Conservation (phyloP, 805 yeast genomes). For the Priceomyces castillae region DNA sequence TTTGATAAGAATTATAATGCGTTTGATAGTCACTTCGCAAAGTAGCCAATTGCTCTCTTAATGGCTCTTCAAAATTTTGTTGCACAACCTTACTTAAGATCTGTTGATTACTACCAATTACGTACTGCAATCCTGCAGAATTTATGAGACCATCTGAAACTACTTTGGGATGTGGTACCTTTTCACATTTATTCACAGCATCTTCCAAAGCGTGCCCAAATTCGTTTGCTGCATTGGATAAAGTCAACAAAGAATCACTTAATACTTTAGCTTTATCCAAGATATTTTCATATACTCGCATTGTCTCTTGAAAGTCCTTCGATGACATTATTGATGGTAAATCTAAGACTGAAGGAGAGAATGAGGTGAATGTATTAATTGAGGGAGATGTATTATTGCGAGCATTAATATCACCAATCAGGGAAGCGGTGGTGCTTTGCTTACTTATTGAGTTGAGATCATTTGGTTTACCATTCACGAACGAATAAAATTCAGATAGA, state of each 20-base stretch:
- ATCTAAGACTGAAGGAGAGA: conserved; percentile 54
- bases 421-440: conserved; percentile 3
- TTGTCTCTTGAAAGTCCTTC: conserved; percentile 53
- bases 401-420: neutral
- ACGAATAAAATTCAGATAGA: conserved; percentile 57
- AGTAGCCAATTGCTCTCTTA: conserved; percentile 41
- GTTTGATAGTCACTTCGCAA: conserved; percentile 43
- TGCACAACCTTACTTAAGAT: conserved; percentile 58
- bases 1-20: conserved; percentile 54
- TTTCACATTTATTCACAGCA: conserved; percentile 24
- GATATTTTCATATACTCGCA: conserved; percentile 47
- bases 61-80: conserved; percentile 55
- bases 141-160: conserved; percentile 61
- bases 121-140: conserved; percentile 74
- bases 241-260: conserved; percentile 42
- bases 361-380: conserved; percentile 43
- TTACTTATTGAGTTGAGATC: conserved; percentile 10
- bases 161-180: conserved; percentile 20
- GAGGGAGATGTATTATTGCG: conserved; percentile 26
- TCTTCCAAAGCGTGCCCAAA: conserved; percentile 69
- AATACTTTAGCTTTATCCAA: conserved; percentile 46
- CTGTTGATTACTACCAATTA: conserved; percentile 75
- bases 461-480: conserved; percentile 33
- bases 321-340: conserved; percentile 59
- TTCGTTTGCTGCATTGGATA: conserved; percentile 62